phyloP scores from a whole-genome alignment of 495 filamentous ascomycete species.

The Penicillium pancosmium region DNA sequence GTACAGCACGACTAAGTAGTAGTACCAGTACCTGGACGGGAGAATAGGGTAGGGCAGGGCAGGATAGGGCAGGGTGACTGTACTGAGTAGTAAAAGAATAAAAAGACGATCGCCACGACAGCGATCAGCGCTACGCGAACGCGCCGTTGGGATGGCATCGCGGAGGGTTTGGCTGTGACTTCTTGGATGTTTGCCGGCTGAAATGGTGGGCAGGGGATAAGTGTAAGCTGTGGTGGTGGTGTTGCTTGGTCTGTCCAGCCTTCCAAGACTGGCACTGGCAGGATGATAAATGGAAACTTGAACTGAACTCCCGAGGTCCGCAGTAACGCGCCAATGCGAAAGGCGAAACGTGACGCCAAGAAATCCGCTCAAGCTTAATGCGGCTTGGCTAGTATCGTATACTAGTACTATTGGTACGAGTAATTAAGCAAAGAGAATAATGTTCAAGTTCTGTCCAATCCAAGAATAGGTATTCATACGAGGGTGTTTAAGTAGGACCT shows the following conservation, averaged over 20 bases:
- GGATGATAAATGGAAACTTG: not conserved
- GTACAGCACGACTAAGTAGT: too few relatives aligned
- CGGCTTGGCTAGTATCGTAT: not conserved
- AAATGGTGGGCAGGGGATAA: too few relatives aligned
- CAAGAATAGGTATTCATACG: too few relatives aligned
- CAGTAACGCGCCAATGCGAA: not conserved
- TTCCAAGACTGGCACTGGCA: not conserved
- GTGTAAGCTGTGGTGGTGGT: too few relatives aligned
- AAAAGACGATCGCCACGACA: slow-evolving; percentile 44
- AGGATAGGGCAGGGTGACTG: not conserved
- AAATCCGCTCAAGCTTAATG: slow-evolving; percentile 3
- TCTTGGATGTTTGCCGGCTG: too few relatives aligned
- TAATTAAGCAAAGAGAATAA: too few relatives aligned
- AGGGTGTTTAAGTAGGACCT: not conserved
- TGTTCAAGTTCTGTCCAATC: too few relatives aligned
- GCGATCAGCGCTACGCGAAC: slow-evolving; percentile 60
- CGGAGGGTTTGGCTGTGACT: too few relatives aligned
- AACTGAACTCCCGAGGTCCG: not conserved
- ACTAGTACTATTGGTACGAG: too few relatives aligned
- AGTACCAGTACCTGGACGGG: too few relatives aligned
- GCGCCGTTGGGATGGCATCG: slow-evolving; percentile 74
- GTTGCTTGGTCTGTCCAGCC: too few relatives aligned
- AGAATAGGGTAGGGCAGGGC: too few relatives aligned
- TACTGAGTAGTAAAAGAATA: slow-evolving; percentile 66
- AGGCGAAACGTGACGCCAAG: not conserved